Conservation (phyloP, 139 green algal species). For the Dunaliella primolecta region DNA sequence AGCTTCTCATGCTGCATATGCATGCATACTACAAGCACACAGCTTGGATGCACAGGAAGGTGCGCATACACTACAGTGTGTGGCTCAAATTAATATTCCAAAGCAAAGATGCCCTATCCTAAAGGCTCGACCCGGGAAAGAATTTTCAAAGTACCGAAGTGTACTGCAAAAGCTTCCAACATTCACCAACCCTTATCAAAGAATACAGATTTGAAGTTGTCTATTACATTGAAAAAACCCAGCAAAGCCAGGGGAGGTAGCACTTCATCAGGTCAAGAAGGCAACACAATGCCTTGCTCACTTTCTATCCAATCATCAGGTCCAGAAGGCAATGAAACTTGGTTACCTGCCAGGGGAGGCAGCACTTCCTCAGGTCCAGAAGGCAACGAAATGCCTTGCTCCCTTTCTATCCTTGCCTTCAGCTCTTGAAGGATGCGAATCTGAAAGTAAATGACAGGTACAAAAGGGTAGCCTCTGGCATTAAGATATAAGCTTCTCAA, state of each 20-base stretch:
- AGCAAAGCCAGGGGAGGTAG: not conserved
- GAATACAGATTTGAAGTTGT: not conserved
- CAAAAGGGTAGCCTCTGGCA: not conserved
- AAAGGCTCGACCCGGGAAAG: not conserved
- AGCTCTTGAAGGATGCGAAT: constrained; percentile 64
- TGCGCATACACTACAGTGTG: not conserved
- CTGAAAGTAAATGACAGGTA: constrained; percentile 12
- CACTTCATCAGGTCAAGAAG: not conserved
- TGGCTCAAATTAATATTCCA: not conserved
- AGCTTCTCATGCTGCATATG: no score
- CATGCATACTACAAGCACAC: no score
- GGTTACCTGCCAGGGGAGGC: constrained; percentile 37
- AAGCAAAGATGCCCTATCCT: not conserved
- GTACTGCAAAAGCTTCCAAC: not conserved
- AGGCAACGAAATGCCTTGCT: constrained; percentile 50
- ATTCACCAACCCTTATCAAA: not conserved
- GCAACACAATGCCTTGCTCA: not conserved
- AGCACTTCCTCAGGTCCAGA: constrained; percentile 45
- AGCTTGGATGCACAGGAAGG: not conserved
- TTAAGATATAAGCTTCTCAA: constrained; percentile 52
- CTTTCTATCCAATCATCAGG: not conserved
- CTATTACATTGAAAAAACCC: not conserved
- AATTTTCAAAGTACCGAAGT: no score
- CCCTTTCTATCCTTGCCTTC: constrained; percentile 57
- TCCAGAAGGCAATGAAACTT: not conserved